A percentile compares a stretch with the other conserved stretches of the same genome.
Conservation (phyloP, 1,139 yeast genomes). For the Scheffersomyces stambukii region DNA sequence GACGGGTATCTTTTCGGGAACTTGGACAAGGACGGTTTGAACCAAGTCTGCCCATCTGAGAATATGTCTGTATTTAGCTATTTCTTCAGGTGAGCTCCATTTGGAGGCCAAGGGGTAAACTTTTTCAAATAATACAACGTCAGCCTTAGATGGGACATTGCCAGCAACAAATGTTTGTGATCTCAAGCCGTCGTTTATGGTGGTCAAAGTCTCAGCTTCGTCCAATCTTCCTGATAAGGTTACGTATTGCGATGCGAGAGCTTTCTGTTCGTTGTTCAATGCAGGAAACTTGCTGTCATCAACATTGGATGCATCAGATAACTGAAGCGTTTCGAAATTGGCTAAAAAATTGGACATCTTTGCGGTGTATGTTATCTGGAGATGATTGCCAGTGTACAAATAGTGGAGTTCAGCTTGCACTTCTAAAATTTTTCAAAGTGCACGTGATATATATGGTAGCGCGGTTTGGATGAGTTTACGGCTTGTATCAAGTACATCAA, state of each 20-base stretch:
- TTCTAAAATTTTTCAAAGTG: too few species aligned
- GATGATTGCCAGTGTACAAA: too few species aligned
- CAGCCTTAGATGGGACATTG: constrained; percentile 59
- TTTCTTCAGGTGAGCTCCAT: constrained; percentile 53
- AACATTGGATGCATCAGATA: constrained; percentile 27
- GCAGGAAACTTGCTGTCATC: constrained; percentile 30
- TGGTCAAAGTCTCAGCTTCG: constrained; percentile 51
- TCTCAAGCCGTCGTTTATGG: constrained; percentile 69
- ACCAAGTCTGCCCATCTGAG: constrained; percentile 88
- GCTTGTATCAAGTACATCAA: too few species aligned
- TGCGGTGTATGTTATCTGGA: too few species aligned
- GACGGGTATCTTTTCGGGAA: constrained; percentile 51
- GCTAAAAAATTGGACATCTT: constrained; percentile 42
- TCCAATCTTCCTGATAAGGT: constrained; percentile 60
- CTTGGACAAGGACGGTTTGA: constrained; percentile 59
- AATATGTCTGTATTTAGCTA: constrained; percentile 67
- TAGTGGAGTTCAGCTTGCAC: too few species aligned
- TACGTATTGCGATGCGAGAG: constrained; percentile 78
- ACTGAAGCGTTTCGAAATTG: constrained; percentile 36
- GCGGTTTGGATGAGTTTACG: too few species aligned
- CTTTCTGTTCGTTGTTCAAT: constrained; percentile 50
- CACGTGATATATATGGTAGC: too few species aligned
- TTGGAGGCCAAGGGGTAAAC: constrained; percentile 56
- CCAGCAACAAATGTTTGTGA: constrained; percentile 69
- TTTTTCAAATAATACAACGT: constrained; percentile 62